phyloP scores from a whole-genome alignment of 345 rosid species.

The Eucalyptus pumila region DNA sequence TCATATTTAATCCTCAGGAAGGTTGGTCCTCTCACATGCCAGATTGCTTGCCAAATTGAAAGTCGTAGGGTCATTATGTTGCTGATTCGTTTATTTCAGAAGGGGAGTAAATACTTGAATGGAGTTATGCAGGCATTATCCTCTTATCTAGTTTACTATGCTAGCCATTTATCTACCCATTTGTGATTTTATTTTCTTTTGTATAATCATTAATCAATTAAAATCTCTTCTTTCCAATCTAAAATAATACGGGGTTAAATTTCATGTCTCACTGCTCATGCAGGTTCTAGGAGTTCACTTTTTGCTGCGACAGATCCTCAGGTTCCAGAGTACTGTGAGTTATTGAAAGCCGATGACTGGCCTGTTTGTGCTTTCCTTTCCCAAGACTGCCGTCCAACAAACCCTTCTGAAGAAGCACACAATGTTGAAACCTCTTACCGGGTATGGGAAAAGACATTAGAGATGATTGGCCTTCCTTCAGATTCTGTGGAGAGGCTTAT shows the following conservation, averaged over 20 bases:
- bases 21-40: slow-evolving; percentile 23
- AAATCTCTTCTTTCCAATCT: neutral
- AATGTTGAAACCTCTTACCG: slow-evolving; percentile 42
- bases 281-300: slow-evolving; percentile 82
- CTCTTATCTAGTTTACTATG: neutral
- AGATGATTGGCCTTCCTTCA: slow-evolving; percentile 68
- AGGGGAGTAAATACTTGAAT: neutral
- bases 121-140: neutral
- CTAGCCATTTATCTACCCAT: neutral
- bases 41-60: neutral
- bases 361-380: slow-evolving; percentile 93
- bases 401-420: slow-evolving; percentile 94
- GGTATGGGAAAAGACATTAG: slow-evolving; percentile 91
- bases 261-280: neutral
- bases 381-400: slow-evolving; percentile 83
- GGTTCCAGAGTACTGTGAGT: slow-evolving; percentile 78
- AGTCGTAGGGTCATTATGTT: neutral
- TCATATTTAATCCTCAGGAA: slow-evolving; percentile 81
- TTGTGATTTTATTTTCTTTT: neutral
- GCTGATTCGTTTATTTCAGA: neutral
- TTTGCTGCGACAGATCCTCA: slow-evolving; percentile 96
- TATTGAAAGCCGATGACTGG: slow-evolving; percentile 72
- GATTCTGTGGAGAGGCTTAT: slow-evolving; percentile 74
- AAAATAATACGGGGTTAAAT: neutral
- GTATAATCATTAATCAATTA: neutral